Conservation (phyloP, 768 basidiomycete species). For the Tulasnella sp. region DNA sequence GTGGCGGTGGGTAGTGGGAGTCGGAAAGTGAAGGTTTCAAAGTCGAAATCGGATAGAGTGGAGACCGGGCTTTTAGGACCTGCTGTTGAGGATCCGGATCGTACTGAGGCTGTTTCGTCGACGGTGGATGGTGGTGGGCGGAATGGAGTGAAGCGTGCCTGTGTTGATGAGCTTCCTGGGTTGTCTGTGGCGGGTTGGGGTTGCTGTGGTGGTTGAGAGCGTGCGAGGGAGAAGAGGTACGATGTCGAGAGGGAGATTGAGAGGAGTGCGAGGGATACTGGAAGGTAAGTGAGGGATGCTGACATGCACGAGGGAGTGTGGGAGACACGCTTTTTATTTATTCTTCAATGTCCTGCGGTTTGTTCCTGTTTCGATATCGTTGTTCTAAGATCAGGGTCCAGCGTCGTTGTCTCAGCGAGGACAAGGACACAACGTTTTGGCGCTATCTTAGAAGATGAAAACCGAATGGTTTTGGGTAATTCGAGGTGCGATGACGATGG, state of each 20-base stretch:
- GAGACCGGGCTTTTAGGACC: background rate
- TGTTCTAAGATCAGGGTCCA: background rate
- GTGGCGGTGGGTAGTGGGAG: background rate
- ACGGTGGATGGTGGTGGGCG: background rate
- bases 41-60: conserved; percentile 5
- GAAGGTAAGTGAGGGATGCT: background rate
- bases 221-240: conserved; percentile 5
- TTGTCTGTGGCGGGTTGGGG: background rate
- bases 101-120: background rate
- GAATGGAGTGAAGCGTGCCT: background rate
- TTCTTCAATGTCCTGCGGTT: background rate
- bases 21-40: conserved; percentile 3
- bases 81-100: background rate
- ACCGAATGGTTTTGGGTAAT: background rate
- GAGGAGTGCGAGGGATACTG: conserved; percentile 8
- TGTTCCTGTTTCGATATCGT: background rate
- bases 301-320: background rate
- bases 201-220: background rate
- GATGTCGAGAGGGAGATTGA: conserved; percentile 12
- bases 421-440: background rate
- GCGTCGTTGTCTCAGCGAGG: background rate
- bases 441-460: background rate
- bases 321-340: background rate
- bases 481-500: background rate
- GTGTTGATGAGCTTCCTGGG: background rate